Base-by-base conservation (phyloP, 2,329 filamentous ascomycete species). In the Phialemonium atrogriseum region DNA sequence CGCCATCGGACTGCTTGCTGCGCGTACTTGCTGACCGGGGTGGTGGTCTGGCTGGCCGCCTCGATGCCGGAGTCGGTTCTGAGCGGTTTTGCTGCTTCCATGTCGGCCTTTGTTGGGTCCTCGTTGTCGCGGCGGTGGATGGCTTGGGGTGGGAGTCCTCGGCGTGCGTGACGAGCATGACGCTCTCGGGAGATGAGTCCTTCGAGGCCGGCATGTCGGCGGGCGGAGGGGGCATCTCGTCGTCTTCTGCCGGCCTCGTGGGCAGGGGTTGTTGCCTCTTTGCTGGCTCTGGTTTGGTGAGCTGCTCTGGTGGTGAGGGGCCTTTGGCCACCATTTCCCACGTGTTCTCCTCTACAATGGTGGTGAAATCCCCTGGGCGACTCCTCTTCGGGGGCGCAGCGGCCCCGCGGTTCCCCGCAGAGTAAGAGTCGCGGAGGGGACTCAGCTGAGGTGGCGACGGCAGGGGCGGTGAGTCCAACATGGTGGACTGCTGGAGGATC, bases 381-480 rank as follows among this genome's bases (percentile, higher is more conserved):
- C n/a, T 3, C 41, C 41, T 30, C 39, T 45, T 11, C 41, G 41
- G 11, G 41, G 20, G 60, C 51, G 40, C 59, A 40, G 32, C 34
- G 2, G 38, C 43, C 10, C 53, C 49, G 10, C 54, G 49, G 42
- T 76, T 76, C 3, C 66, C 70, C 0, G 68, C 67, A 2, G 67
- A 60, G 9, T 57, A 55, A 2, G 64, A 69, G 36, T 71, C 66
- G 29, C 64, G 64, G 1, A 79, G 55, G 1, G 73, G 72, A 28
- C 61, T 68, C 28, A 69, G 41, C 28, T 62, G 66, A 11, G 59
- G 66, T 2, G 63, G 62, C 21, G 59, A 51, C 0, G 67, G 66
- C 3, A 70, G 49, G 3, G 68, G 62, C 3, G 65, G 58, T 2
- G 68, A 63, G 11, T 60, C 55, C 19, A 56, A 39, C 33, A 58